These are phyloP conservation scores for Ophiostoma sp. DNA, from an alignment of 2,329 filamentous ascomycete genomes.

Conservation along the genomic window DNA sequence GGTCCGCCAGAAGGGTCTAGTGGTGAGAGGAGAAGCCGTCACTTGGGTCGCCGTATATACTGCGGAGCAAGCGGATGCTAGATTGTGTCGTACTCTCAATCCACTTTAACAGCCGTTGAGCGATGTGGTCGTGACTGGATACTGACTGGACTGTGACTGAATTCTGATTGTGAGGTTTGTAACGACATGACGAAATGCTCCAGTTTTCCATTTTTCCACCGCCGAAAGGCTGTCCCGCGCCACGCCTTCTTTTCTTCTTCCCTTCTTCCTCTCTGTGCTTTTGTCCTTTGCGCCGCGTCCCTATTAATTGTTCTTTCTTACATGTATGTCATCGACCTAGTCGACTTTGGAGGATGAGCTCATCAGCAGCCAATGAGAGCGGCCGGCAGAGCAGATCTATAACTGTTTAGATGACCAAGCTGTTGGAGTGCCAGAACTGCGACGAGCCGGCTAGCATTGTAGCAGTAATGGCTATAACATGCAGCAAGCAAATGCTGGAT, in stretches of 20 bases:
- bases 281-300: background rate
- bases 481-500: too few species aligned
- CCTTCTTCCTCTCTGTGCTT: background rate
- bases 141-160: too few species aligned
- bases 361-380: constrained; percentile 23
- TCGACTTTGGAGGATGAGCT: constrained; percentile 20
- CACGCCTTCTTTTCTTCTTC: background rate
- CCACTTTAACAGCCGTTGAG: background rate
- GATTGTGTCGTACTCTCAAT: too few species aligned
- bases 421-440: background rate
- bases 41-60: background rate
- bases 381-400: background rate
- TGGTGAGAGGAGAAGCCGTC: constrained; percentile 6
- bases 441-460: background rate
- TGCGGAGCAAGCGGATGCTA: background rate
- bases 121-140: background rate
- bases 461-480: background rate
- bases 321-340: constrained; percentile 11
- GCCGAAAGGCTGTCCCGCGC: background rate
- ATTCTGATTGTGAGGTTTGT: background rate
- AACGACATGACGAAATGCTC: background rate
- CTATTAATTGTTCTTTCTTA: background rate
- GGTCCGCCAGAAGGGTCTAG: constrained; percentile 5
- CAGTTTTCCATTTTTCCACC: background rate
- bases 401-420: background rate